Base-by-base conservation (phyloP, 805 yeast species). In the Schizosaccharomyces japonicus region DNA sequence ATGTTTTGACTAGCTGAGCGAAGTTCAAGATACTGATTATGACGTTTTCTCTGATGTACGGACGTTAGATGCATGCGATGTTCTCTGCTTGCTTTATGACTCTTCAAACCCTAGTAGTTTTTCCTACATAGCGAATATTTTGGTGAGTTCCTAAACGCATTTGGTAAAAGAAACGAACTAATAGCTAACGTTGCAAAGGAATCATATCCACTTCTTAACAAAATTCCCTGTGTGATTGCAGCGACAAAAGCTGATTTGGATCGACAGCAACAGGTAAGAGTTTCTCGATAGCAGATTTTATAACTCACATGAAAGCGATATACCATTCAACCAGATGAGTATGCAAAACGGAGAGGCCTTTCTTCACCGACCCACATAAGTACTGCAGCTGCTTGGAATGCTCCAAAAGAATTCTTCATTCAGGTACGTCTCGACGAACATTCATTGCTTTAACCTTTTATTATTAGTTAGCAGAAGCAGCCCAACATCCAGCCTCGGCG, bases 21-120 rank as follows among this genome's bases (percentile, higher is more conserved):
- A 42, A 36, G 23, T 90, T 48, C 94, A 87, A 59, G 99, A 90
- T 56, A 64, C 84, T 34, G 95, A 94, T 0, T 93, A 80, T 6
- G 33, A 42, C 4, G 27, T 28, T n/a, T 13, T 42, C 4, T 21
- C 46, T 7, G 23, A 42, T 8, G 23, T 28, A 15, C 19, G 25
- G 19, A 23, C 46, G 17, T 60, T 87, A 7, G 81, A 79, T 48
- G 79, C 78, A 47, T 90, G 96, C 62, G 99, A 90, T 59, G 94
- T 84, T 2, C 58, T 90, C 1, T 90, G 96, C 60, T 70, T 80
- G 56, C 70, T 84, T 0, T 90, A 90, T 60, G 99, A 90, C 58
- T 83, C 95, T 0, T 78, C 95, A 0, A 95, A 90, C 57, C 95
- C 99, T 0, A 93, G 87, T 49, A 81, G 94, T 39, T 90, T 90